phyloP scores from a whole-genome alignment of 2,329 filamentous ascomycete species.

The Colletotrichum navitas region DNA sequence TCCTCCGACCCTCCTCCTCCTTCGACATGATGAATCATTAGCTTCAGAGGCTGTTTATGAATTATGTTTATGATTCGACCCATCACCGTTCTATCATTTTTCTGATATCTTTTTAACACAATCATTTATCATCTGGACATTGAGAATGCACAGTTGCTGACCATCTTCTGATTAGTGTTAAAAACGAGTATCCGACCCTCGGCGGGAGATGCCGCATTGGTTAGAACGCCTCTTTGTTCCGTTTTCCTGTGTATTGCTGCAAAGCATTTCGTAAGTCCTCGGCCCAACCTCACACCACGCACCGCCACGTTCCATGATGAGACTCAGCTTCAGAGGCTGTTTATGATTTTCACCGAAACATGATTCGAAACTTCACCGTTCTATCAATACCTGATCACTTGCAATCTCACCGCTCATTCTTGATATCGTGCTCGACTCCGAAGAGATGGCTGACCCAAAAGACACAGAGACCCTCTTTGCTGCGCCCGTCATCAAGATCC shows the following conservation, averaged over 20 bases:
- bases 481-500: not conserved
- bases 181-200: not conserved
- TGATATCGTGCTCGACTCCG: too few species aligned
- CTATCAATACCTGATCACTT: slow-evolving; percentile 44
- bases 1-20: not conserved
- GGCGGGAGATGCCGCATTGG: not conserved
- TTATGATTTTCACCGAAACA: slow-evolving; percentile 54
- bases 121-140: not conserved
- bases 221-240: not conserved
- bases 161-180: not conserved
- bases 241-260: too few species aligned
- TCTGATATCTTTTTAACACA: slow-evolving; percentile 30
- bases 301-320: slow-evolving; percentile 52
- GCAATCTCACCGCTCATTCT: not conserved
- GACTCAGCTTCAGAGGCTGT: slow-evolving; percentile 59
- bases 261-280: not conserved
- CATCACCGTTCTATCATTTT: slow-evolving; percentile 50
- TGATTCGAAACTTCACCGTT: slow-evolving; percentile 56
- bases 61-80: slow-evolving; percentile 53
- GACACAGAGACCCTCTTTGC: not conserved
- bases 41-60: slow-evolving; percentile 65
- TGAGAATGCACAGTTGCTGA: not conserved
- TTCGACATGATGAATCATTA: slow-evolving; percentile 54
- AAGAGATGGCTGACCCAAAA: not conserved
- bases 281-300: not conserved